Evolutionary conservation across 768 basidiomycete species (phyloP).

Genomic region (Grammothele lineata): DNA sequence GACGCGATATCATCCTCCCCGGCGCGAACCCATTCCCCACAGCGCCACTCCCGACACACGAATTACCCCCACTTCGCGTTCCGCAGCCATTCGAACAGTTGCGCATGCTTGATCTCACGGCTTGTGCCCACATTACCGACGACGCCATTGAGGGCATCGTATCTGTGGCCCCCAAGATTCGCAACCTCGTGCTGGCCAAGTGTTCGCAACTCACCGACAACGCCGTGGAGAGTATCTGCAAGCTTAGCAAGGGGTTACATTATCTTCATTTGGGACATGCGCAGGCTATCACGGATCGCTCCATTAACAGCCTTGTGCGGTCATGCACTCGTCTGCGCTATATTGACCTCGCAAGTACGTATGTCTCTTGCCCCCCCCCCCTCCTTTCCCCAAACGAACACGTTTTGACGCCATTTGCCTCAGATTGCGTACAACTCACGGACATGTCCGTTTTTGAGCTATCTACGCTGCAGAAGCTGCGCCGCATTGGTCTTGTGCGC

Average conservation of each 20-base stretch:
- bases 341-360: constrained; percentile 93
- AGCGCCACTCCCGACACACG: constrained; percentile 29
- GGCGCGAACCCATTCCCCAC: constrained; percentile 32
- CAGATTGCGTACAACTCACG: constrained; percentile 82
- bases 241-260: constrained; percentile 88
- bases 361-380: not conserved
- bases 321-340: constrained; percentile 89
- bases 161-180: constrained; percentile 41
- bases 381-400: not conserved
- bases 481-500: constrained; percentile 91
- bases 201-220: constrained; percentile 79
- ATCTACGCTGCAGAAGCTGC: constrained; percentile 80
- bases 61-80: constrained; percentile 64
- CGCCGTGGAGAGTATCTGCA: constrained; percentile 78
- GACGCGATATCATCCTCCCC: constrained; percentile 38
- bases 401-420: not conserved
- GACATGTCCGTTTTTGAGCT: constrained; percentile 95
- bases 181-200: constrained; percentile 52
- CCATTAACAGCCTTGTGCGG: constrained; percentile 77
- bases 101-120: constrained; percentile 90
- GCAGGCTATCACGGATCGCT: constrained; percentile 82
- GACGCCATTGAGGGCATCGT: constrained; percentile 72
- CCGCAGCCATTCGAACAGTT: constrained; percentile 73
- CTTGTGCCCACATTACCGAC: constrained; percentile 74
- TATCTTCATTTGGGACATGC: constrained; percentile 96